Base-by-base conservation (phyloP, 768 basidiomycete species). In the Podaxis sp. region DNA sequence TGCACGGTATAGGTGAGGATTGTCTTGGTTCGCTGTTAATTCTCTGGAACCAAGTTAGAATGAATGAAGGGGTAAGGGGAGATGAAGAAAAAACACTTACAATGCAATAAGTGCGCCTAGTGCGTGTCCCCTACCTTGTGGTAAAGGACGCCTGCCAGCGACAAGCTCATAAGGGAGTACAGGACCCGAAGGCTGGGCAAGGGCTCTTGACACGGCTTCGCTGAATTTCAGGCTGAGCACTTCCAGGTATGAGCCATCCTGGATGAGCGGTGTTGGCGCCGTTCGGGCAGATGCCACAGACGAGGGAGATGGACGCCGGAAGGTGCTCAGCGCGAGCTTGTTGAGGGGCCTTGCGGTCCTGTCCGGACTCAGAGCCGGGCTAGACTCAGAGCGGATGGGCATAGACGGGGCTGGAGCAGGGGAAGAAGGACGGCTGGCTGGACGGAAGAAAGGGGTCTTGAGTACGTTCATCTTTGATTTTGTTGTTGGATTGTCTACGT, bases 211-310 rank as follows among this genome's bases (percentile, higher is more conserved):
- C 13, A 91, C 89, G 0, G 88, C 90, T 71, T 93, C 91, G 67
- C 87, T 91, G 48, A 93, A 77, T 69, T 88, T 91, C 58, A 91
- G 77, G 65, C 86, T 80, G 48, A 93, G 82, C 61, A 85, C 82
- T 69, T 91, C 88, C 56, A 92, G 77, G 72, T 91, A 93, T 11
- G 89, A 89, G 59, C 88, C 89, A 71, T 92, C 90, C 65, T 90
- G 90, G 32, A 87, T 73, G 35, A 87, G 80, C 6, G 82, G 76
- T 3, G 77, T 69, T 4, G 78, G 75, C 11, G 74, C 64, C 2
- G 77, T 68, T 50, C 66, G 67, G 3, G 76, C 68, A 14, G 73
- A 63, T 4, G 75, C 65, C 16, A 74, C 62, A 9, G 74, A 65
- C 13, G 85, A 77, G 13, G 83, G 79, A 2, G 87, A 77, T 9